These are phyloP conservation scores for Coemansia sp. DNA, from an alignment of 192 early-diverging fungal genomes.

Conservation along the genomic window DNA sequence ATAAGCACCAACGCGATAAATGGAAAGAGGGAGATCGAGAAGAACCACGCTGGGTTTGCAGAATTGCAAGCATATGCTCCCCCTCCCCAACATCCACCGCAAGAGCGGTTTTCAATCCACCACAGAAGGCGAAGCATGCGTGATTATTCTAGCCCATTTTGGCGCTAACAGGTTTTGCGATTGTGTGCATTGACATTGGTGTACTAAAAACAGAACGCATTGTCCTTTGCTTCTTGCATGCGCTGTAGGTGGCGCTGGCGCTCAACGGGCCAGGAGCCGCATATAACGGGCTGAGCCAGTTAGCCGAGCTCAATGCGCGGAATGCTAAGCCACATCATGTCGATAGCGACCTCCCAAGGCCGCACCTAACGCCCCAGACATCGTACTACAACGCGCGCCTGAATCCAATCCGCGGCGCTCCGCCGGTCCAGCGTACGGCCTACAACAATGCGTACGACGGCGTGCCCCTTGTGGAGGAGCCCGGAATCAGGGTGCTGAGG, in stretches of 20 bases:
- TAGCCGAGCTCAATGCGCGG: neutral
- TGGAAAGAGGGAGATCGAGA: slow-evolving; percentile 8
- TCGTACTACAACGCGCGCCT: slow-evolving; percentile 47
- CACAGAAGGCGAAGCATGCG: neutral
- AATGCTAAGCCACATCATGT: slow-evolving; percentile 4
- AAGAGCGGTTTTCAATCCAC: no score
- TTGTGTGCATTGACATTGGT: slow-evolving; percentile 1
- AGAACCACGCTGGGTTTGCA: neutral
- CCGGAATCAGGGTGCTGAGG: neutral
- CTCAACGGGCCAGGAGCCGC: slow-evolving; percentile 9
- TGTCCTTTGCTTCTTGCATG: neutral
- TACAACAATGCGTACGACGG: slow-evolving; percentile 41
- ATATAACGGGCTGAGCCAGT: slow-evolving; percentile 3
- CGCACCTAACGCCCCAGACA: slow-evolving; percentile 9
- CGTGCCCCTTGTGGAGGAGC: slow-evolving; percentile 27
- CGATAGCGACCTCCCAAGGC: slow-evolving; percentile 7
- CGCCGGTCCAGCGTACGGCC: slow-evolving; percentile 15
- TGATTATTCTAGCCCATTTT: neutral
- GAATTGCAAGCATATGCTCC: neutral
- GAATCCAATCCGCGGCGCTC: slow-evolving; percentile 23
- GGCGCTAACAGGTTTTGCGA: neutral
- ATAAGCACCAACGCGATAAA: neutral
- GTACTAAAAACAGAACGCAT: neutral
- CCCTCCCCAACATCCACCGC: no score
- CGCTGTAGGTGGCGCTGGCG: slow-evolving; percentile 33